Evolutionary conservation across 352 stramenopile species (phyloP), one percentile per base, ranked within the genome.

Genomic region (Phytophthora sp.): DNA sequence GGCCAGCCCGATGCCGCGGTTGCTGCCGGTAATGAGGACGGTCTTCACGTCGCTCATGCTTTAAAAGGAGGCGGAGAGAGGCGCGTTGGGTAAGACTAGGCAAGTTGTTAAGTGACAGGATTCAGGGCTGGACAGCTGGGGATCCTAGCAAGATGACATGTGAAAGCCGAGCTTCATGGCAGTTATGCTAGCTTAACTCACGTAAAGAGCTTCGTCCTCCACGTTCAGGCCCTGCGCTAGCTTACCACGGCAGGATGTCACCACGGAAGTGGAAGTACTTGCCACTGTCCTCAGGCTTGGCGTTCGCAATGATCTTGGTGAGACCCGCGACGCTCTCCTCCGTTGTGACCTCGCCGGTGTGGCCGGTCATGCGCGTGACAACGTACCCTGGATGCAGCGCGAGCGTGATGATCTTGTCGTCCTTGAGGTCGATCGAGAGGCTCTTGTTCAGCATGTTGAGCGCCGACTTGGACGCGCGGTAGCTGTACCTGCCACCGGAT

Each of bases 391-490:
- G 79, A 24, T 88, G 77, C 32, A 85, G 50, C n/a, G 76, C 43
- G 31, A 89, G 17, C 12, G 57, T 41, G 8, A 60, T 50, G 55
- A 91, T 85, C n/a, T 76, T 73, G 32, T 83, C 62, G 35, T 27
- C 41, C 62, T 79, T 74, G n/a, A 88, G 65, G 35, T 89, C 77
- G 17, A 77, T 35, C 15, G 71, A 51, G 2, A 91, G 62, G 15
- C 62, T 74, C 66, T 65, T 79, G 52, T 69, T 88, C 34, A 89
- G 52, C 64, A 82, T 88, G 64, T 95, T 95, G 48, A 91, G 68
- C 21, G 81, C 87, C 31, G 76, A 42, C 64, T 93, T 92, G 42
- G 77, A 87, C 34, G 86, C 76, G 39, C 82, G 76, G 74, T 95
- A 92, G 48, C 76, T 80, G 55, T 91, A 91, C 26, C 44, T 46